A percentile compares a stretch with the other conserved stretches of the same genome.
phyloP scores from a whole-genome alignment of 257 asterid genomes.

The Solanum boliviense region DNA sequence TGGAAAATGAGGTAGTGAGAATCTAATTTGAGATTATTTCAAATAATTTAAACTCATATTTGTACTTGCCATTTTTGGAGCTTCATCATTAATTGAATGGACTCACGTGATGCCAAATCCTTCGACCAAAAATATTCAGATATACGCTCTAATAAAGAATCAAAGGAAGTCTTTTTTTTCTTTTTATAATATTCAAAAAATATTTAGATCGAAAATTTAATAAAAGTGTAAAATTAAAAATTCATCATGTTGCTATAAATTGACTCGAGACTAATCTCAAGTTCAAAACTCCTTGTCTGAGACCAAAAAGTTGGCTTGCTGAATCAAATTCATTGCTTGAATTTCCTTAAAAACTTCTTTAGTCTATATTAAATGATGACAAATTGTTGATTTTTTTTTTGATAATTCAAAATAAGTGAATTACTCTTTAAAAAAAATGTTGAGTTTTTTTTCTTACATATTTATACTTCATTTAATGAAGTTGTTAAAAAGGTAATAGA shows the following conservation, averaged over 20 bases:
- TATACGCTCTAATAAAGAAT: not conserved
- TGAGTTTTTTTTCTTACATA: not conserved
- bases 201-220: rapidly evolving
- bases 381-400: not conserved
- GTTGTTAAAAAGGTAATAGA: not conserved
- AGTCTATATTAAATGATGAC: not conserved
- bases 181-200: no score
- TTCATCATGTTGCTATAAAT: no score
- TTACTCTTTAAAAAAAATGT: not conserved
- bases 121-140: not conserved
- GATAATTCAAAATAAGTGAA: no score
- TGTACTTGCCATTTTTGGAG: not conserved
- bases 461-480: not conserved
- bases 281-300: not conserved
- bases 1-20: not conserved
- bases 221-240: not conserved
- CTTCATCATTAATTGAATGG: not conserved
- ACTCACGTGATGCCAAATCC: not conserved
- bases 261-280: not conserved
- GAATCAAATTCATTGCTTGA: not conserved
- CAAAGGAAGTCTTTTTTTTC: no score
- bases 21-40: not conserved
- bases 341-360: not conserved
- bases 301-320: not conserved
- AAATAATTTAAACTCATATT: not conserved